These are phyloP conservation scores for Leonotis leonurus DNA, from an alignment of 257 asterid genomes.

Conservation along the genomic window DNA sequence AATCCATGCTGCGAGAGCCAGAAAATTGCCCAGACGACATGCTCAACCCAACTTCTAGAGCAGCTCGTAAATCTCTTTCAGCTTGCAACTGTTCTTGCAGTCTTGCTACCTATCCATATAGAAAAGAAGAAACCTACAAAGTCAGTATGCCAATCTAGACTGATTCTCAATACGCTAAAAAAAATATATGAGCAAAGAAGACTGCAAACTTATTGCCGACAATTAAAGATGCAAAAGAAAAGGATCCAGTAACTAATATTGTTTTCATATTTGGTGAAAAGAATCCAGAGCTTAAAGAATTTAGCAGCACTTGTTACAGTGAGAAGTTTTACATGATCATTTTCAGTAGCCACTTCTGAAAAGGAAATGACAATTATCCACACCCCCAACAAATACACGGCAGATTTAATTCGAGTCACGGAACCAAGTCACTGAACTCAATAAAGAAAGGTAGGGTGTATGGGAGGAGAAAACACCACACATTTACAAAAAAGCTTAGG, in stretches of 20 bases:
- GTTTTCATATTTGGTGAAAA: neutral
- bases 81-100: conserved; percentile 97
- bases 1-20: conserved; percentile 82
- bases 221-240: neutral
- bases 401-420: neutral
- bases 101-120: conserved; percentile 65
- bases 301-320: neutral
- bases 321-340: neutral
- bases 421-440: neutral
- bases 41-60: conserved; percentile 93
- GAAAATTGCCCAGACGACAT: conserved; percentile 89
- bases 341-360: neutral
- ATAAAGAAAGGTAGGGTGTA: too few species aligned
- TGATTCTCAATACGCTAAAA: neutral
- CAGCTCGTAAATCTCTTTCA: conserved; percentile 94
- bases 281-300: neutral
- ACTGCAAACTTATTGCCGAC: neutral
- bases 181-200: neutral
- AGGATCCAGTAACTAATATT: neutral
- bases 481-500: too few species aligned
- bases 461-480: neutral
- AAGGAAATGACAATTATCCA: too few species aligned
- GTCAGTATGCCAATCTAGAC: conserved; percentile 2
- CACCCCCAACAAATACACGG: neutral
- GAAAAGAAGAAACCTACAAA: neutral